These are phyloP conservation scores for Monosporascus sp. DNA, from an alignment of 2,329 filamentous ascomycete genomes.

Conservation along the genomic window DNA sequence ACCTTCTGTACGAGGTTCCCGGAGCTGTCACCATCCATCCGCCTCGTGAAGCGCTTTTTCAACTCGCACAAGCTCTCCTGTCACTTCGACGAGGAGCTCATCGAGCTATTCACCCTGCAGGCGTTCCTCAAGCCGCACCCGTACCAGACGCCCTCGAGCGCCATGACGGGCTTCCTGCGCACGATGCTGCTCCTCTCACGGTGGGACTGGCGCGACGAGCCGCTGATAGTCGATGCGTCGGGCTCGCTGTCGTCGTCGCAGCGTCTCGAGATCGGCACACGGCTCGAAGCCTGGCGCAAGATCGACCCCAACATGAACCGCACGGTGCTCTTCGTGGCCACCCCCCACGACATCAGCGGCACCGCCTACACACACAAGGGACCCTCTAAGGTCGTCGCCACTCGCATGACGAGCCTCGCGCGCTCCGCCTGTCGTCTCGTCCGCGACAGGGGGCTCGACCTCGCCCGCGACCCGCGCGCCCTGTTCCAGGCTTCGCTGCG, in stretches of 20 bases:
- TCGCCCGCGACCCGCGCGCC: constrained; percentile 48
- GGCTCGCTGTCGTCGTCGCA: constrained; percentile 57
- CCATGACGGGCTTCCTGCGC: constrained; percentile 74
- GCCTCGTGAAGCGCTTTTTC: constrained; percentile 88
- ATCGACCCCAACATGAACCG: constrained; percentile 86
- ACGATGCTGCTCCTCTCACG: constrained; percentile 72
- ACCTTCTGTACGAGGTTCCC: constrained; percentile 76
- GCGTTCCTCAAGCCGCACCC: constrained; percentile 79
- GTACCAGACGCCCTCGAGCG: constrained; percentile 70
- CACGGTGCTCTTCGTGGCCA: constrained; percentile 74
- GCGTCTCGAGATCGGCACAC: constrained; percentile 58
- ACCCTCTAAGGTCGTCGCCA: constrained; percentile 77
- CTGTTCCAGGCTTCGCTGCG: constrained; percentile 68
- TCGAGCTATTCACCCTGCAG: constrained; percentile 76
- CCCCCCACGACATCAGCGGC: constrained; percentile 71
- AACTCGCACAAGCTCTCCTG: constrained; percentile 70
- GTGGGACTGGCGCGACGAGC: constrained; percentile 88
- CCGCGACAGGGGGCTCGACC: constrained; percentile 41
- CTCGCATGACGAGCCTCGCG: constrained; percentile 76
- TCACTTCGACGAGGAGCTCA: constrained; percentile 72
- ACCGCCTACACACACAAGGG: constrained; percentile 68
- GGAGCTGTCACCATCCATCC: constrained; percentile 73
- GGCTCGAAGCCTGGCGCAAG: constrained; percentile 78
- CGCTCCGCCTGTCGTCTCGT: constrained; percentile 66
- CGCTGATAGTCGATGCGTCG: constrained; percentile 73